Evolutionary conservation across 306 rosid species (phyloP).

Genomic region (Medicago arabica): DNA sequence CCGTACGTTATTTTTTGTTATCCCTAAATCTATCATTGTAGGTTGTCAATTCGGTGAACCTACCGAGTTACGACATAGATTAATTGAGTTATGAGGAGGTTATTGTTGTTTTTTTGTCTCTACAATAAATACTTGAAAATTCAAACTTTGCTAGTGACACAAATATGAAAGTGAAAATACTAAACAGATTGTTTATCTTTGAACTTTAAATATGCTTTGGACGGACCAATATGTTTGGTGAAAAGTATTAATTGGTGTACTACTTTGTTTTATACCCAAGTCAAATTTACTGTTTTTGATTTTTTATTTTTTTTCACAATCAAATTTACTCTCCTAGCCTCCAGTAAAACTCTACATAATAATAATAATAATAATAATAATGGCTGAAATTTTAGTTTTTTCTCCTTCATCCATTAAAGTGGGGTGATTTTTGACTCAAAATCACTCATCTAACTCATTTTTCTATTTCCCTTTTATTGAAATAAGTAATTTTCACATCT

Average conservation of each 20-base stretch:
- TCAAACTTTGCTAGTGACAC: conserved; percentile 29
- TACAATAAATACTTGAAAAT: conserved; percentile 31
- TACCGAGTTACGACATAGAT: conserved; percentile 22
- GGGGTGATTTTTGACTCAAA: too few relatives aligned
- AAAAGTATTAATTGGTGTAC: conserved; percentile 25
- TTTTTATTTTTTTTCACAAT: too few relatives aligned
- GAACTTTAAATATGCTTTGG: conserved; percentile 34
- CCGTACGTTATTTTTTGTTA: too few relatives aligned
- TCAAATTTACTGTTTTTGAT: neutral
- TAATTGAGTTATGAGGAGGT: conserved; percentile 15
- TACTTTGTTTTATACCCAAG: conserved; percentile 11
- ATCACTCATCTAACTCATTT: too few relatives aligned
- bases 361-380: too few relatives aligned
- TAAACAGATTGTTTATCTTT: conserved; percentile 9
- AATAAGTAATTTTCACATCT: too few relatives aligned
- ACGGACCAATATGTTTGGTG: conserved; percentile 27
- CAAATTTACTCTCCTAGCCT: neutral
- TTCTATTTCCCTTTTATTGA: too few relatives aligned
- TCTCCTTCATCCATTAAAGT: too few relatives aligned
- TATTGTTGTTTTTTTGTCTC: conserved; percentile 3
- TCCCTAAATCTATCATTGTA: too few relatives aligned
- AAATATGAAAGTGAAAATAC: conserved; percentile 28
- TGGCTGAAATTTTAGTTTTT: too few relatives aligned
- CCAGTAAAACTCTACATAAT: conserved; percentile 18
- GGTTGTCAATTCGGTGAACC: neutral